A percentile compares a stretch with the other conserved stretches of the same genome.
These are phyloP conservation scores for Gyrodon lividus DNA, from an alignment of 768 basidiomycete species.

Conservation along the genomic window DNA sequence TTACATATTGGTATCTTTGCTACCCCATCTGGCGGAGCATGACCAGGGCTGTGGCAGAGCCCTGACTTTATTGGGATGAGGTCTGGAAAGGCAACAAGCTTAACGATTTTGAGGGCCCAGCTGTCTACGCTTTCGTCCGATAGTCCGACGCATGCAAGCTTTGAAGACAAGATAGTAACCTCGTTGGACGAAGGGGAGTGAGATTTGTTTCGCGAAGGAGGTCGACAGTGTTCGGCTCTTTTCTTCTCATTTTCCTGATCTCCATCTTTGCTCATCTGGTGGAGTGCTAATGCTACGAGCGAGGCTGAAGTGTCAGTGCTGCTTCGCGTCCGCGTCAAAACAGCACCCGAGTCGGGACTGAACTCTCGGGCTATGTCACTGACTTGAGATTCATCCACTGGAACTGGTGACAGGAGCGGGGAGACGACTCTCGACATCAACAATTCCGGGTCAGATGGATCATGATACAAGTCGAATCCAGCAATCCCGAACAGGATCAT, in stretches of 20 bases:
- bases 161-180: conserved; percentile 63
- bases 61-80: conserved; percentile 45
- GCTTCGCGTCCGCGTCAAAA: conserved; percentile 49
- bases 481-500: conserved; percentile 56
- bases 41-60: conserved; percentile 5
- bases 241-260: conserved; percentile 4
- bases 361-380: conserved; percentile 30
- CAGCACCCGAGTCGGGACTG: conserved; percentile 37
- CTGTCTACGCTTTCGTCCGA: conserved; percentile 65
- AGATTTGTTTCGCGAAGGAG: conserved; percentile 38
- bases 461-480: conserved; percentile 69
- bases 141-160: conserved; percentile 74
- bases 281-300: conserved; percentile 8
- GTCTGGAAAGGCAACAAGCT: conserved; percentile 75
- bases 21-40: not conserved
- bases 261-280: conserved; percentile 1
- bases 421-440: conserved; percentile 31
- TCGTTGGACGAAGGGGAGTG: conserved; percentile 56
- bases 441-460: conserved; percentile 43
- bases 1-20: conserved; percentile 4
- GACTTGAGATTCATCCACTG: conserved; percentile 30
- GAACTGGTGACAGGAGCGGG: conserved; percentile 32
- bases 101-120: conserved; percentile 77
- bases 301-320: conserved; percentile 34
- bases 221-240: conserved; percentile 8